Conservation (phyloP, 768 basidiomycete genomes). For the Phlebiopsis flavidoalba region DNA sequence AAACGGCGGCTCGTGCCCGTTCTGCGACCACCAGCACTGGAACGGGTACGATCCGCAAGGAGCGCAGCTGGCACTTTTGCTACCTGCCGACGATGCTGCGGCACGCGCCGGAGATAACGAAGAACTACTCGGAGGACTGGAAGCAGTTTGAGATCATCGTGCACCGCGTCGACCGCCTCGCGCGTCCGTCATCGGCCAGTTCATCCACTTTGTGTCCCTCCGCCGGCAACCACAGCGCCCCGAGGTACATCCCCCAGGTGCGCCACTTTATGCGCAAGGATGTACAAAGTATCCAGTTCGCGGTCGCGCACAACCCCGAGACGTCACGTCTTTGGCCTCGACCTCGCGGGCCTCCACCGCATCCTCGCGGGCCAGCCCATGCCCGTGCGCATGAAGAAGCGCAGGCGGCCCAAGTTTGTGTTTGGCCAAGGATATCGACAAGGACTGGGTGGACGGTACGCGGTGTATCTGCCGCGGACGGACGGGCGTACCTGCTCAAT, state of each 20-base stretch:
- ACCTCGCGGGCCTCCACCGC: constrained; percentile 78
- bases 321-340: constrained; percentile 79
- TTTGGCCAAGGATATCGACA: constrained; percentile 76
- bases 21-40: constrained; percentile 91
- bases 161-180: constrained; percentile 72
- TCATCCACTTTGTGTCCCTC: constrained; percentile 67
- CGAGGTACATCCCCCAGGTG: constrained; percentile 76
- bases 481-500: constrained; percentile 50
- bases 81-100: constrained; percentile 67
- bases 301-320: constrained; percentile 77
- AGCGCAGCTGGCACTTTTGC: constrained; percentile 80
- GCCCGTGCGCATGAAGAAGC: constrained; percentile 46
- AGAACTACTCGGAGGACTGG: constrained; percentile 76
- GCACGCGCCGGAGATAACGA: constrained; percentile 74
- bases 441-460: constrained; percentile 69
- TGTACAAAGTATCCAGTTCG: constrained; percentile 82
- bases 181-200: constrained; percentile 71
- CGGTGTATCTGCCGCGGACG: constrained; percentile 78
- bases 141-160: constrained; percentile 77
- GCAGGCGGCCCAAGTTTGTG: constrained; percentile 56
- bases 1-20: constrained; percentile 90
- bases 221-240: constrained; percentile 61
- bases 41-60: constrained; percentile 80
- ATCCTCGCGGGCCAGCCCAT: constrained; percentile 66
- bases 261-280: constrained; percentile 90